Evolutionary conservation across 73 alveolate genomes (phyloP), one percentile per base, ranked within the genome.

Genomic region (Blepharisma japonicum): DNA sequence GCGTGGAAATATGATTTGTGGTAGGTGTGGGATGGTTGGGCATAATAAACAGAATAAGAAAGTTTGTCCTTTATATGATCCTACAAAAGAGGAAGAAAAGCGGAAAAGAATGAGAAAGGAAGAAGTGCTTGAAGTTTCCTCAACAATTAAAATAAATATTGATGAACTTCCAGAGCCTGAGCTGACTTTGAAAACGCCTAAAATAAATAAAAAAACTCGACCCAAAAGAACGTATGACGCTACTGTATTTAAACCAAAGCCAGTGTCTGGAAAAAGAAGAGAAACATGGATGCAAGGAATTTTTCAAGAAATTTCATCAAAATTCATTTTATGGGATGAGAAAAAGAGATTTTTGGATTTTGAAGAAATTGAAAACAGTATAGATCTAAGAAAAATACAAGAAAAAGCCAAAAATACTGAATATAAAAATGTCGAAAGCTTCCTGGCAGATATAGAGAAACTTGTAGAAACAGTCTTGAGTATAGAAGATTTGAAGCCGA

Each of bases 371-470:
- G 68, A 81, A 81, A 71, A 56, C 45, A 94, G 95, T 6, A 91
- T 91, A 80, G 93, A 86, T 68, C 78, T 91, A 49, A 56, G 84
- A 18, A 81, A 83, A 23, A 84, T 91, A 85, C 87, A 88, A 77
- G 67, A 42, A 70, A 91, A 85, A 70, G 77, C 87, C 6, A 86
- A 82, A 74, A 55, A 89, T 42, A 38, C 51, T 8, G 93, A 86
- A 70, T 86, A 86, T 70, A 18, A 14, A 49, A 39, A 54, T 6
- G 8, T 50, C 3, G 83, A 86, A 6, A 27, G 47, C 51, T 82
- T 81, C 55, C 21, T 45, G 78, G 71, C 32, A 0, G 89, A 86
- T 72, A 7, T 82, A 32, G 42, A 32, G 5, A 0, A 32, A 32
- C 42, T 32, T 32, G 42, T 32, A 32, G 42, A 32, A 32, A 32